A percentile compares a stretch with the other conserved stretches of the same genome.
Evolutionary conservation across 1,284 basidiomycete species (phyloP).

Genomic region (Boletellus deceptivus): DNA sequence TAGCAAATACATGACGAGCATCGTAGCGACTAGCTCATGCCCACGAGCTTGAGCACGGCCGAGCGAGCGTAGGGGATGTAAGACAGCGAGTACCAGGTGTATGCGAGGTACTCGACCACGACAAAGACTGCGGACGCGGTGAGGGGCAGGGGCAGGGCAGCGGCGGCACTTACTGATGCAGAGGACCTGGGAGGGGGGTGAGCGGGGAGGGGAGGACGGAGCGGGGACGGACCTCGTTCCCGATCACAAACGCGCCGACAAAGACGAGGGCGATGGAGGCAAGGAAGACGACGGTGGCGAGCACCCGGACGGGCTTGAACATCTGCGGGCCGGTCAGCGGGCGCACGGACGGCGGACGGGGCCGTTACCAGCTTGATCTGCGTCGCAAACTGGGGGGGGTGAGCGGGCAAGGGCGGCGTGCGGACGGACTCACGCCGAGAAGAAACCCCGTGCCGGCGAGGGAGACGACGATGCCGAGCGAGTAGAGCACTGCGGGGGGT

Average conservation of each 20-base stretch:
- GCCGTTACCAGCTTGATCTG: conserved; percentile 75
- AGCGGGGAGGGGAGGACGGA: conserved; percentile 1
- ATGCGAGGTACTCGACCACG: conserved; percentile 81
- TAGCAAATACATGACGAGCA: conserved; percentile 6
- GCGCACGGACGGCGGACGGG: not conserved
- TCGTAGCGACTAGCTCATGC: conserved; percentile 39
- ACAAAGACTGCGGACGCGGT: conserved; percentile 66
- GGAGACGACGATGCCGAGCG: conserved; percentile 78
- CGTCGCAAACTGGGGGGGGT: conserved; percentile 59
- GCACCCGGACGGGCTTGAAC: conserved; percentile 90
- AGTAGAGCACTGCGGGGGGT: conserved; percentile 66
- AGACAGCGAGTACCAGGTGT: conserved; percentile 79
- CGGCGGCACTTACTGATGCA: conserved; percentile 44
- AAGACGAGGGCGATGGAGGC: conserved; percentile 77
- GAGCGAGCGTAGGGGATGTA: conserved; percentile 88
- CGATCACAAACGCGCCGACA: conserved; percentile 74
- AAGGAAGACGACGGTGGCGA: conserved; percentile 80
- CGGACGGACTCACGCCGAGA: conserved; percentile 60
- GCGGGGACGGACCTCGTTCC: conserved; percentile 54
- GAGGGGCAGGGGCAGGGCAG: not conserved
- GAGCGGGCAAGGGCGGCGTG: not conserved
- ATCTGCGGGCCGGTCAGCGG: conserved; percentile 50
- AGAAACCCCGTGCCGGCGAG: conserved; percentile 89
- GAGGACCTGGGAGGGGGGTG: conserved; percentile 37
- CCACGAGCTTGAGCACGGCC: conserved; percentile 64